phyloP scores from a whole-genome alignment of 305 asterid species.

The Coffea humblotiana region DNA sequence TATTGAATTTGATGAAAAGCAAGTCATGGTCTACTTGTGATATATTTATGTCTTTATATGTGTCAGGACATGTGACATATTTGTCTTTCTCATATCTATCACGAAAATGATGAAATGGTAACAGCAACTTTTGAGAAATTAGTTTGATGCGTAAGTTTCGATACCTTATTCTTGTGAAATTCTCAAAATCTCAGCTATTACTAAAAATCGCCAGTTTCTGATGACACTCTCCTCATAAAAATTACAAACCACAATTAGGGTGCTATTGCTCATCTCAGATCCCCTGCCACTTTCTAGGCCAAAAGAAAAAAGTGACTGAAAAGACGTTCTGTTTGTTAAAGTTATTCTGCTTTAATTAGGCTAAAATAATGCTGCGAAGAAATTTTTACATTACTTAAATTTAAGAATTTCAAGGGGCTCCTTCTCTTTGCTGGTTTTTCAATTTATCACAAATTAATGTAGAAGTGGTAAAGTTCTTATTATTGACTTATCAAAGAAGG shows the following conservation, averaged over 20 bases:
- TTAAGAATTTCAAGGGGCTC: neutral
- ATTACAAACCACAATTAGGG: neutral
- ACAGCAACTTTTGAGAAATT: neutral
- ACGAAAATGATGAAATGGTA: neutral
- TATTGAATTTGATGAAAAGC: neutral
- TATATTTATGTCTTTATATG: neutral
- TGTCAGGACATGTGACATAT: neutral
- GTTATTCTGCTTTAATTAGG: neutral
- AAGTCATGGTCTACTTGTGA: neutral
- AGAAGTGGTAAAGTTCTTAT: no score
- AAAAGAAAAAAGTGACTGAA: neutral
- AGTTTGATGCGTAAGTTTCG: neutral
- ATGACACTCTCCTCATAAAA: no score
- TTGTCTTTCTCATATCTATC: neutral
- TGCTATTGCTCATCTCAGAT: neutral
- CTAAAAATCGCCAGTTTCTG: no score
- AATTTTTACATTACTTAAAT: neutral
- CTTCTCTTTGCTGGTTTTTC: neutral
- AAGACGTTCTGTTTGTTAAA: neutral
- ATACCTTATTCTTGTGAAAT: neutral
- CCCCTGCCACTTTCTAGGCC: neutral
- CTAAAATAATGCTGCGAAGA: neutral
- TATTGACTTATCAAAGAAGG: no score
- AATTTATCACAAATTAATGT: no score
- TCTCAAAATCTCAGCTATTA: neutral